Conservation (phyloP, 2,329 filamentous ascomycete genomes). For the Aspergillus sp. region DNA sequence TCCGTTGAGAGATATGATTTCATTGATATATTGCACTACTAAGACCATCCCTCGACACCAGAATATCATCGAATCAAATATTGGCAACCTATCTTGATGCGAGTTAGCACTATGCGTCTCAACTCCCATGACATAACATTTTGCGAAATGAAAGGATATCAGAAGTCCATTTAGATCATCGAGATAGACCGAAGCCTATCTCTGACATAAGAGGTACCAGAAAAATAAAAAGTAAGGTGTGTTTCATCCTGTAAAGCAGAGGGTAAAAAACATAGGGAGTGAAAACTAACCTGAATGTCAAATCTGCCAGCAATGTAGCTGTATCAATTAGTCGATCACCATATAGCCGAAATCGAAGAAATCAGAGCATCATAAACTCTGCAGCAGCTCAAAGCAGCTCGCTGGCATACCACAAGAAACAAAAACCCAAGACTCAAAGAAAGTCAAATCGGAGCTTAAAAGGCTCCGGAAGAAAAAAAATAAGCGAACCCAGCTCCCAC, state of each 20-base stretch:
- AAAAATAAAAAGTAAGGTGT: conserved; percentile 66
- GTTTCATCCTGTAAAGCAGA: conserved; percentile 68
- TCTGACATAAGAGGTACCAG: conserved; percentile 99
- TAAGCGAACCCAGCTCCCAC: conserved; percentile 19
- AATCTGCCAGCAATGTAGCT: background rate
- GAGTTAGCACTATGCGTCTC: conserved; percentile 15
- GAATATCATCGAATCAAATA: too few species aligned
- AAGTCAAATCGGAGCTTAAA: background rate
- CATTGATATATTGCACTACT: background rate
- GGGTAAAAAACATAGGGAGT: conserved; percentile 30
- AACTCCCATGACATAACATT: conserved; percentile 8
- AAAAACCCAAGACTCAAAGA: conserved; percentile 10
- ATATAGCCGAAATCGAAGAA: conserved; percentile 1
- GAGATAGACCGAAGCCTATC: conserved; percentile 52
- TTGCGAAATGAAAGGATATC: conserved; percentile 45
- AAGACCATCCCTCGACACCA: background rate
- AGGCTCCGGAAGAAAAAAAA: conserved; percentile 14
- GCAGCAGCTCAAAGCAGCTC: background rate
- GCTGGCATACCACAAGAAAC: background rate
- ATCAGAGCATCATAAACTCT: conserved; percentile 10
- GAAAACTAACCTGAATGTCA: conserved; percentile 7
- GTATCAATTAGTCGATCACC: background rate
- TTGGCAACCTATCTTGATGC: conserved; percentile 7
- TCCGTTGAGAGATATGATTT: too few species aligned
- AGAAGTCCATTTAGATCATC: conserved; percentile 89